Percentiles rank a stretch among this genome's conserved stretches.
phyloP scores from a whole-genome alignment of 1,139 yeast species.

The Taphrina pruni region DNA sequence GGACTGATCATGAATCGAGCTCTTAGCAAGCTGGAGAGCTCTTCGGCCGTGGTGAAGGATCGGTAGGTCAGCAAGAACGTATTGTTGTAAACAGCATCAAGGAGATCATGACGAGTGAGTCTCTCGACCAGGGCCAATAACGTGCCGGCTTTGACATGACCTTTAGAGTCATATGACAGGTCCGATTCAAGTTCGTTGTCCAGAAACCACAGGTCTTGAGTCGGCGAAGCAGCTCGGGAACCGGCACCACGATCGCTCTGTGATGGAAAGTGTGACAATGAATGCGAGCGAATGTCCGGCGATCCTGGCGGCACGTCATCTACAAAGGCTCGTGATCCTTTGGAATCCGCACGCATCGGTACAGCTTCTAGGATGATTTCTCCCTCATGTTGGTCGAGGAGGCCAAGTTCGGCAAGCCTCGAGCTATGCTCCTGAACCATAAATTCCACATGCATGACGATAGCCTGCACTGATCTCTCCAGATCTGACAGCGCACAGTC shows the following conservation, averaged over 20 bases:
- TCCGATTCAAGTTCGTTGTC: conserved; percentile 79
- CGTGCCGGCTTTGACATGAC: conserved; percentile 84
- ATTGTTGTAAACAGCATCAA: conserved; percentile 71
- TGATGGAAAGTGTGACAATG: conserved; percentile 46
- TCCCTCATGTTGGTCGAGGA: conserved; percentile 19
- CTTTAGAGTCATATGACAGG: conserved; percentile 73
- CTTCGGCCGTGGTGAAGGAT: conserved; percentile 73
- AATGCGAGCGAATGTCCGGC: conserved; percentile 45
- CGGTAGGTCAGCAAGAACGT: conserved; percentile 77
- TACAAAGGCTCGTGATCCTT: conserved; percentile 41
- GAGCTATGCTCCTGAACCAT: conserved; percentile 43
- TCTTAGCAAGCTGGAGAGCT: conserved; percentile 66
- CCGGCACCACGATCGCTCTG: conserved; percentile 45
- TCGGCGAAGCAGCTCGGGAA: background rate
- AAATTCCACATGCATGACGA: conserved; percentile 40
- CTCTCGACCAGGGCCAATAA: conserved; percentile 80
- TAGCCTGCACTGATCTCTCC: conserved; percentile 42
- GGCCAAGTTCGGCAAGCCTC: conserved; percentile 12
- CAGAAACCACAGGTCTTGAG: conserved; percentile 64
- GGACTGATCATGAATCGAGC: conserved; percentile 75
- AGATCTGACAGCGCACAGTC: conserved; percentile 45
- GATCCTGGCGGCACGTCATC: conserved; percentile 42
- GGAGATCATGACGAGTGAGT: conserved; percentile 75
- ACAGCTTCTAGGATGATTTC: conserved; percentile 39
- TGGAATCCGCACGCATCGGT: conserved; percentile 30